These are phyloP conservation scores for Fusarium sp. DNA, from an alignment of 2,329 filamentous ascomycete genomes.

Conservation along the genomic window DNA sequence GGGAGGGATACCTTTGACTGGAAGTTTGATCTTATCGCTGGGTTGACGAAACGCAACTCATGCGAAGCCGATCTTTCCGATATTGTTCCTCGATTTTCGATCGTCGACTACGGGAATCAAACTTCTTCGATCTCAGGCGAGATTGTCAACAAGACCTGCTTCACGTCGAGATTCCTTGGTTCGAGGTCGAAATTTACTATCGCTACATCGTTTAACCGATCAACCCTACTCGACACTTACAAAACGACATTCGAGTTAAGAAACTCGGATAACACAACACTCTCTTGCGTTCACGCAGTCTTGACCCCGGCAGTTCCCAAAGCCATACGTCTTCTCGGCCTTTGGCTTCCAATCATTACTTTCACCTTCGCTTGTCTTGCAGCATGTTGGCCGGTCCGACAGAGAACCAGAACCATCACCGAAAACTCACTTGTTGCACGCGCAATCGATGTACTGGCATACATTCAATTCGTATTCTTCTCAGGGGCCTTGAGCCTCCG, in stretches of 20 bases:
- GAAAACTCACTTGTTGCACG: not conserved
- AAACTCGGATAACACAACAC: not conserved
- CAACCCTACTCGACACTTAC: conserved; percentile 19
- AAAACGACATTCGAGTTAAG: conserved; percentile 8
- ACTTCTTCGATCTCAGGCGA: not conserved
- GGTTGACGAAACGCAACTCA: not conserved
- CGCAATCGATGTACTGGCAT: conserved; percentile 70
- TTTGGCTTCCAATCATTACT: conserved; percentile 19
- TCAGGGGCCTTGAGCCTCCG: conserved; percentile 74
- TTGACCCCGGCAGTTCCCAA: conserved; percentile 10
- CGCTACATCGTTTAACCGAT: not conserved
- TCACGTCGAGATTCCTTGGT: not conserved
- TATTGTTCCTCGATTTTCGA: not conserved
- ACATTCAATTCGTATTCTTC: conserved; percentile 79
- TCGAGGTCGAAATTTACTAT: conserved; percentile 15
- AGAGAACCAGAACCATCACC: fast-evolving
- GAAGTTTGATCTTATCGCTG: not conserved
- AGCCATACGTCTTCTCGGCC: conserved; percentile 4
- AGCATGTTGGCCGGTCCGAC: conserved; percentile 8
- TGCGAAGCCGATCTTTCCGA: not conserved
- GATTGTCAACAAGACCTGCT: conserved; percentile 20
- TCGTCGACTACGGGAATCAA: not conserved
- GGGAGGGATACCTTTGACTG: not conserved
- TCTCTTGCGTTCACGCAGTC: not conserved
- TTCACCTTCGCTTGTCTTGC: conserved; percentile 2